Evolutionary conservation across 192 early-diverging fungal genomes (phyloP).

Genomic region (Backusella psychrophila): DNA sequence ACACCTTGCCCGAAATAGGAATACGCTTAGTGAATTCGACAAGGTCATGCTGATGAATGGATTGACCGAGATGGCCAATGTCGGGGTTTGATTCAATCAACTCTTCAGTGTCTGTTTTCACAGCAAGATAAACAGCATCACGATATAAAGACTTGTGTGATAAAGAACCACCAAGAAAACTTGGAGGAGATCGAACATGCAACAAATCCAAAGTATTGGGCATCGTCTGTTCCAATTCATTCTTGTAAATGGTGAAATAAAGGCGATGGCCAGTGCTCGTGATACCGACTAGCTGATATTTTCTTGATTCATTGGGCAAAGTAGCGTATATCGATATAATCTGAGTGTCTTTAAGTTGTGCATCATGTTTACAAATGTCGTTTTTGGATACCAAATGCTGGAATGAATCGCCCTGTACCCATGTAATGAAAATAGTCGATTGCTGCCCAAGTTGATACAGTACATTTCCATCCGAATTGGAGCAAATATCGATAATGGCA

Average conservation of each 20-base stretch:
- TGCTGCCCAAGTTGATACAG: conserved; percentile 72
- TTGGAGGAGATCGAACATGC: conserved; percentile 68
- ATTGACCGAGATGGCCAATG: conserved; percentile 52
- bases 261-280: conserved; percentile 74
- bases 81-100: conserved; percentile 46
- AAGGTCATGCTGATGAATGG: conserved; percentile 18
- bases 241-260: conserved; percentile 60
- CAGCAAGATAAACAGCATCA: conserved; percentile 66
- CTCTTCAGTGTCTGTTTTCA: neutral
- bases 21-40: conserved; percentile 47
- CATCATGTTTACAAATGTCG: conserved; percentile 35
- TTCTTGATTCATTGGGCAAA: conserved; percentile 59
- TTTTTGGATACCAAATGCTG: neutral
- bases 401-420: conserved; percentile 64
- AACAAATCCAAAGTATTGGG: conserved; percentile 60
- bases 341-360: conserved; percentile 45
- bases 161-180: neutral
- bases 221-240: conserved; percentile 27
- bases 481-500: conserved; percentile 63
- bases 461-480: conserved; percentile 64
- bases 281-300: conserved; percentile 70
- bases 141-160: conserved; percentile 50
- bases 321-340: conserved; percentile 75
- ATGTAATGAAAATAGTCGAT: conserved; percentile 65
- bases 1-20: conserved; percentile 77